phyloP scores from a whole-genome alignment of 106 monocot genomes.

The Agapanthus africanus region DNA sequence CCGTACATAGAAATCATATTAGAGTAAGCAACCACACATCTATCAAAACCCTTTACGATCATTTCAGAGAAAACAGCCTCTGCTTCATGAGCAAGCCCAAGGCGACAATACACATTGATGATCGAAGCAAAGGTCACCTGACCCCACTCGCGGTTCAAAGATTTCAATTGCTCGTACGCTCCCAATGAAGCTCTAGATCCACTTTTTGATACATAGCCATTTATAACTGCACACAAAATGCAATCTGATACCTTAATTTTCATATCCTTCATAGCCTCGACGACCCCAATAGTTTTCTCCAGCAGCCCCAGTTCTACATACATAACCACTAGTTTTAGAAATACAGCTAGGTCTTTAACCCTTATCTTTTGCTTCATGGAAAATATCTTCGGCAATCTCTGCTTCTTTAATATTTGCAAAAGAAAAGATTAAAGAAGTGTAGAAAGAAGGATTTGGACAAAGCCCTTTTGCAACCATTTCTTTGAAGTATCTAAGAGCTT shows the following conservation, averaged over 20 bases:
- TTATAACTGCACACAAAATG: slow-evolving; percentile 53
- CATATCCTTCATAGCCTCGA: slow-evolving; percentile 51
- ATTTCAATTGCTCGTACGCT: slow-evolving; percentile 46
- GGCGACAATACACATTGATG: slow-evolving; percentile 57
- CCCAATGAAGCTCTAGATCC: slow-evolving; percentile 37
- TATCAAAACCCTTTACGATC: slow-evolving; percentile 59
- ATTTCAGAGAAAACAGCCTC: slow-evolving; percentile 59
- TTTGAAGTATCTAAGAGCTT: slow-evolving; percentile 53
- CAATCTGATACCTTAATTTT: slow-evolving; percentile 60
- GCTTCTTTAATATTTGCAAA: slow-evolving; percentile 63
- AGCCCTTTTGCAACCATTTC: slow-evolving; percentile 51
- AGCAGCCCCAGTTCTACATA: slow-evolving; percentile 45
- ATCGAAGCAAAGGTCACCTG: slow-evolving; percentile 80
- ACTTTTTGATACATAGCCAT: slow-evolving; percentile 48
- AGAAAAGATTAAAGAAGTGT: slow-evolving; percentile 54
- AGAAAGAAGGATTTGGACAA: slow-evolving; percentile 27
- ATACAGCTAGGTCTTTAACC: slow-evolving; percentile 50
- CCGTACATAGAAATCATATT: slow-evolving; percentile 83
- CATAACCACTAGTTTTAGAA: slow-evolving; percentile 63
- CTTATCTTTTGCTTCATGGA: slow-evolving; percentile 46
- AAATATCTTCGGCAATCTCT: slow-evolving; percentile 53
- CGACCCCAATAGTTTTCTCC: slow-evolving; percentile 47
- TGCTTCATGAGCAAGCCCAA: slow-evolving; percentile 41
- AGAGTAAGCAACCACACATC: slow-evolving; percentile 73
- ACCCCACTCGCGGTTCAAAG: slow-evolving; percentile 53